Conservation (phyloP, 495 filamentous ascomycete species). For the Penicillium malachiteum region DNA sequence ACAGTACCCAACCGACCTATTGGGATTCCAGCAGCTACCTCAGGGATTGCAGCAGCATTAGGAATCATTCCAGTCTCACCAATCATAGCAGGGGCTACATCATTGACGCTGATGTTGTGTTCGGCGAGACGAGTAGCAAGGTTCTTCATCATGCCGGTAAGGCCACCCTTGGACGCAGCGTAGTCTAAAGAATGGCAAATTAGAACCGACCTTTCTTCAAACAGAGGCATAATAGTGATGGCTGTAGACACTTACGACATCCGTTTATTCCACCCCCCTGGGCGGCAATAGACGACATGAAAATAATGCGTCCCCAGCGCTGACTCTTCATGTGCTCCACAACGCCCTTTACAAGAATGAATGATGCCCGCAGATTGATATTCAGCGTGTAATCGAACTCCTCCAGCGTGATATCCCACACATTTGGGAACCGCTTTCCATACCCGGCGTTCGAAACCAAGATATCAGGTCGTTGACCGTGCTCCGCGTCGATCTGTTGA, state of each 20-base stretch:
- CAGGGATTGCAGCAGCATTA: constrained; percentile 51
- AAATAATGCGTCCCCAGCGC: constrained; percentile 66
- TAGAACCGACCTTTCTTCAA: too few species aligned
- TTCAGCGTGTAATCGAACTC: constrained; percentile 67
- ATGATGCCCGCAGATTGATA: constrained; percentile 65
- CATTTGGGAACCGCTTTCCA: constrained; percentile 47
- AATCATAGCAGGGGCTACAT: constrained; percentile 75
- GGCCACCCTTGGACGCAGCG: constrained; percentile 62
- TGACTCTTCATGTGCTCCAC: constrained; percentile 63
- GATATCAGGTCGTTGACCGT: constrained; percentile 60
- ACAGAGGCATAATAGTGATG: not conserved
- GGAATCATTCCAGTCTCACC: constrained; percentile 67
- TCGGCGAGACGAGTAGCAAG: constrained; percentile 60
- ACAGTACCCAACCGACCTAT: constrained; percentile 63
- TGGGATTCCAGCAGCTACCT: constrained; percentile 57
- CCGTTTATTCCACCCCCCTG: constrained; percentile 67
- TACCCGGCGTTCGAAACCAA: constrained; percentile 59
- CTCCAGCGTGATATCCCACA: constrained; percentile 55
- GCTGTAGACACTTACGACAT: constrained; percentile 43
- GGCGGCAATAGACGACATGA: constrained; percentile 66
- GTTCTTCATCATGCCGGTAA: constrained; percentile 67
- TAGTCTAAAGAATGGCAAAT: constrained; percentile 49
- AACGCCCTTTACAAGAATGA: constrained; percentile 63
- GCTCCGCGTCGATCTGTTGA: constrained; percentile 47
- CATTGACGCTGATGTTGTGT: constrained; percentile 70